Conservation (phyloP, 2,329 filamentous ascomycete species). For the Cladosporium austrohemisphaericum region DNA sequence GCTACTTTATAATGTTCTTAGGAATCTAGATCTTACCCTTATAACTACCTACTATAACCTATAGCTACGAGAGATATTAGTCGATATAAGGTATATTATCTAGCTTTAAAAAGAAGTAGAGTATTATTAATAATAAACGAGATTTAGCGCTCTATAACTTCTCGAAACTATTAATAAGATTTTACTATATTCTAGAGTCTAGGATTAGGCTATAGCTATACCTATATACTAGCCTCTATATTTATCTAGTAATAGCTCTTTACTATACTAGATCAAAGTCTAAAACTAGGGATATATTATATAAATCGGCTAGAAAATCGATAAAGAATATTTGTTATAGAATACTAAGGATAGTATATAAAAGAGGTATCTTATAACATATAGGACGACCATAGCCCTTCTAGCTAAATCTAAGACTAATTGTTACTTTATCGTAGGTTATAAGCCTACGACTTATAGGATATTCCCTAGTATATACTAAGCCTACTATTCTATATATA, state of each 20-base stretch:
- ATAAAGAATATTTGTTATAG: background rate
- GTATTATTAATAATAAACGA: background rate
- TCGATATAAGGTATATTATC: constrained; percentile 17
- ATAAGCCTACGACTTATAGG: no score
- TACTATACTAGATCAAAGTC: background rate
- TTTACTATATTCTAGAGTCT: constrained; percentile 19
- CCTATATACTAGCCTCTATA: background rate
- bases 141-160: constrained; percentile 35
- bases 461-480: no score
- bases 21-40: constrained; percentile 43
- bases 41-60: constrained; percentile 35
- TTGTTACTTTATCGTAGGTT: no score
- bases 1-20: constrained; percentile 29
- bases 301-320: background rate
- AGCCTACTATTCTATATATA: no score
- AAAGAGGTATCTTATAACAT: no score
- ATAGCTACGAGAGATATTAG: constrained; percentile 27
- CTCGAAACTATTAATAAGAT: constrained; percentile 42
- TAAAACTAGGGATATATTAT: background rate
- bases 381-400: no score
- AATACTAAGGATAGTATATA: no score
- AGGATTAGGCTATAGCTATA: background rate
- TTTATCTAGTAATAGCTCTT: background rate
- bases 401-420: no score
- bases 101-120: background rate